phyloP scores from a whole-genome alignment of 108 stramenopile genomes.

The Stephanodiscus triporus region DNA sequence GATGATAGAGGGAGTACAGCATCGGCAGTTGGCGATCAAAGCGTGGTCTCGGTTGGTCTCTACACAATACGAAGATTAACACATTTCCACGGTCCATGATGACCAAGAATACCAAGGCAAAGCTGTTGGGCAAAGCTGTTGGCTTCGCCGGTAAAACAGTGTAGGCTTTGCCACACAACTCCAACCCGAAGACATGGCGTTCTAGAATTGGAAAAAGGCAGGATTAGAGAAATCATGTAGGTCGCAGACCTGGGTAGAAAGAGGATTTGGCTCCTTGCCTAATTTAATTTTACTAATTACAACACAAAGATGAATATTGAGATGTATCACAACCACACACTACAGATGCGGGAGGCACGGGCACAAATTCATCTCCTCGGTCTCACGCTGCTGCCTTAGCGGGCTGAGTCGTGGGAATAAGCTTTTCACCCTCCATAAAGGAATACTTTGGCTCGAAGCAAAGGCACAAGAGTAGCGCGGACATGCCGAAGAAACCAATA shows the following conservation, averaged over 20 bases:
- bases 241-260: not conserved
- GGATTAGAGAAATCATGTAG: too few species aligned
- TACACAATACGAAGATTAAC: too few species aligned
- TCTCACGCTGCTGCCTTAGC: slow-evolving; percentile 3
- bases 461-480: slow-evolving; percentile 39
- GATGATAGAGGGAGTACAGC: too few species aligned
- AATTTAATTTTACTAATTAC: not conserved
- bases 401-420: not conserved
- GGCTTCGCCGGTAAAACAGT: too few species aligned
- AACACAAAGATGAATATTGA: not conserved
- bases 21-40: too few species aligned
- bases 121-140: too few species aligned
- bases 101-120: too few species aligned
- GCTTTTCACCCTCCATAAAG: slow-evolving; percentile 26
- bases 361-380: not conserved
- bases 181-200: too few species aligned
- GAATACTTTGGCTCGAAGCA: slow-evolving; percentile 42
- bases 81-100: too few species aligned
- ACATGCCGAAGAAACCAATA: slow-evolving; percentile 28
- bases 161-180: too few species aligned
- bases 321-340: not conserved
- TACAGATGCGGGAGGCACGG: not conserved
- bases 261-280: not conserved
- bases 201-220: not conserved
- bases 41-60: too few species aligned